Percentiles rank a stretch among this genome's conserved stretches.
These are phyloP conservation scores for Lycium ferocissimum DNA, from an alignment of 257 asterid species.

Conservation along the genomic window DNA sequence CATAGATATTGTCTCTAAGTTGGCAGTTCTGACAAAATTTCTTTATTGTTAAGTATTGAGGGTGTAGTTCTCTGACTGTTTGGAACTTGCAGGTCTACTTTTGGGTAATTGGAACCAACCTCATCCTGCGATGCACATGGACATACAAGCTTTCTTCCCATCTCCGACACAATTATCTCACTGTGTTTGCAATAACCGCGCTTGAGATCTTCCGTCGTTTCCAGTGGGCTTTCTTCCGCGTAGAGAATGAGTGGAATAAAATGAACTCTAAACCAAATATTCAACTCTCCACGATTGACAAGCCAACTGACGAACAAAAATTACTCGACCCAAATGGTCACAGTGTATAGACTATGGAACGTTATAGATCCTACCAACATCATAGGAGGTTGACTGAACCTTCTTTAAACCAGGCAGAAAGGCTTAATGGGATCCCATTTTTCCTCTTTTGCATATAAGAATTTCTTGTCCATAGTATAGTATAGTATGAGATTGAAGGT, in stretches of 20 bases:
- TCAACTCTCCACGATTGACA: constrained; percentile 59
- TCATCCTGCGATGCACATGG: constrained; percentile 92
- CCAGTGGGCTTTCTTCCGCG: constrained; percentile 96
- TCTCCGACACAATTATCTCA: constrained; percentile 87
- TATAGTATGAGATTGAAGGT: constrained; percentile 21
- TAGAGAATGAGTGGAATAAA: constrained; percentile 91
- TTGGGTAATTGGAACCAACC: constrained; percentile 90
- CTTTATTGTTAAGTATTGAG: not conserved
- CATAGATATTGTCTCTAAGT: not conserved
- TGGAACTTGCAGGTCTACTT: constrained; percentile 67
- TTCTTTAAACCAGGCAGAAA: constrained; percentile 27
- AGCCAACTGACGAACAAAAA: constrained; percentile 68
- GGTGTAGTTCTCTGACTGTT: constrained; percentile 10
- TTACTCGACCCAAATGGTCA: constrained; percentile 69
- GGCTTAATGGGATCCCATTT: constrained; percentile 31
- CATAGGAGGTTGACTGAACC: constrained; percentile 34
- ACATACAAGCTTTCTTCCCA: constrained; percentile 97
- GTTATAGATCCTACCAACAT: constrained; percentile 31
- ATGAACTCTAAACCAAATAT: constrained; percentile 57
- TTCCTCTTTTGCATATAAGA: constrained; percentile 28
- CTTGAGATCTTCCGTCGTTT: constrained; percentile 87
- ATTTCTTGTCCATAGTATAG: constrained; percentile 20
- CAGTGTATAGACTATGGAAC: constrained; percentile 52
- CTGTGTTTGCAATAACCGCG: constrained; percentile 74
- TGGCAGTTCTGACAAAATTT: not conserved